These are phyloP conservation scores for Tulasnella sp. DNA, from an alignment of 768 basidiomycete species.

Conservation along the genomic window DNA sequence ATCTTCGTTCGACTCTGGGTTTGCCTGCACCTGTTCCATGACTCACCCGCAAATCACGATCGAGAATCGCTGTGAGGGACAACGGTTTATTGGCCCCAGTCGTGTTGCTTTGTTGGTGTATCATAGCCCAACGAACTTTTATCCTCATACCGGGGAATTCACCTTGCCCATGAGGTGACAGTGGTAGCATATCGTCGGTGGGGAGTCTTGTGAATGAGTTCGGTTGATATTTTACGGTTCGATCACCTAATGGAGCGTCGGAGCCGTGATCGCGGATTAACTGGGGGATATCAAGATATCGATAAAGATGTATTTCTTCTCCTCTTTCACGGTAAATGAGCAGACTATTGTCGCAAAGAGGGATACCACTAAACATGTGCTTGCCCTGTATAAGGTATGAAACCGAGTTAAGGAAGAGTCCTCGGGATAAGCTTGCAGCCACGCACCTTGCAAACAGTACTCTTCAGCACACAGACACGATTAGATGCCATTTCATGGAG, in stretches of 20 bases:
- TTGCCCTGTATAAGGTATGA: neutral
- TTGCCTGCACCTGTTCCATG: no score
- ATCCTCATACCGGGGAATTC: no score
- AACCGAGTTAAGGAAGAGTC: no score
- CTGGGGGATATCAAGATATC: conserved; percentile 1
- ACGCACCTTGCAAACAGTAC: neutral
- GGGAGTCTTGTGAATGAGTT: neutral
- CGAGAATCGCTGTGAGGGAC: no score
- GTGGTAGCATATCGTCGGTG: no score
- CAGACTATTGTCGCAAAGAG: neutral
- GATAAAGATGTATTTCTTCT: neutral
- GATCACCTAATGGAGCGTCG: neutral
- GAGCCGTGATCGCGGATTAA: neutral
- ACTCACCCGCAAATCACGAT: no score
- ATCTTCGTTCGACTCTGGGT: no score
- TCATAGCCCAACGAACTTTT: neutral
- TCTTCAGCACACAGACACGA: neutral
- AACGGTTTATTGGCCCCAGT: no score
- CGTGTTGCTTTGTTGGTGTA: conserved; percentile 10
- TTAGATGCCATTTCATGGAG: neutral
- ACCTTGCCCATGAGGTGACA: no score
- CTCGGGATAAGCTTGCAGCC: neutral
- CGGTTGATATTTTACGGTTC: neutral
- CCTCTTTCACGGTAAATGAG: conserved; percentile 8
- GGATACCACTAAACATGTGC: neutral